Conservation (phyloP, 257 asterid genomes). For the Hygrophila difformis region DNA sequence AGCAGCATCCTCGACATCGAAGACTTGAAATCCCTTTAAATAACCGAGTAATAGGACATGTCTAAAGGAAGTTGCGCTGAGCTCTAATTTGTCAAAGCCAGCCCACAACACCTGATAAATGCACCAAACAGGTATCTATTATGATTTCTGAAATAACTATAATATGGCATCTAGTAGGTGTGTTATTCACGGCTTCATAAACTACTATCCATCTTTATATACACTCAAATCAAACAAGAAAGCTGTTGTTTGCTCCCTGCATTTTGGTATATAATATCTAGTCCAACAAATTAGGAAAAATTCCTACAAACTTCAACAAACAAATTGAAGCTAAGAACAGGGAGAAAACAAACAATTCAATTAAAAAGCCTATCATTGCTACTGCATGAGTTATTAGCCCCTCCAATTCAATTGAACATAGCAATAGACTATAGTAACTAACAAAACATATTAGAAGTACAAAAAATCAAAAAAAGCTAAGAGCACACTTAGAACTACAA, state of each 20-base stretch:
- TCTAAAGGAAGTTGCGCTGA: constrained; percentile 30
- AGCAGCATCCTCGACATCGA: constrained; percentile 71
- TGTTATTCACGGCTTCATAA: not conserved
- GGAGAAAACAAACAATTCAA: too few relatives aligned
- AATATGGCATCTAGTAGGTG: not conserved
- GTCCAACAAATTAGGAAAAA: too few relatives aligned
- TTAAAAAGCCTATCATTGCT: too few relatives aligned
- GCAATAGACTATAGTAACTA: not conserved
- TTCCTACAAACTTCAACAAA: too few relatives aligned
- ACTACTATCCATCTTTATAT: not conserved
- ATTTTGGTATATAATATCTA: too few relatives aligned
- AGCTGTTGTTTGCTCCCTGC: too few relatives aligned
- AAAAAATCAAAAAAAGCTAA: not conserved
- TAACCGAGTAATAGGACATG: constrained; percentile 62
- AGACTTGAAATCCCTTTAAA: constrained; percentile 60
- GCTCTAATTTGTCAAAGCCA: constrained; percentile 67
- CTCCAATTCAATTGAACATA: not conserved
- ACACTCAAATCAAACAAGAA: too few relatives aligned
- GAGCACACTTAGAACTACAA: not conserved
- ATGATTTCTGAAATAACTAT: not conserved
- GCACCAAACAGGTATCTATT: constrained; percentile 12
- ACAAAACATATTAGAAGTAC: not conserved
- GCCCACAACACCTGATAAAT: constrained; percentile 65
- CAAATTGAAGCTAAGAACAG: too few relatives aligned
- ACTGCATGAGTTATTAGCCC: too few relatives aligned